A percentile compares a stretch with the other conserved stretches of the same genome.
These are phyloP conservation scores for Penicillium vulpinum DNA, from an alignment of 2,329 filamentous ascomycete species.

Conservation along the genomic window DNA sequence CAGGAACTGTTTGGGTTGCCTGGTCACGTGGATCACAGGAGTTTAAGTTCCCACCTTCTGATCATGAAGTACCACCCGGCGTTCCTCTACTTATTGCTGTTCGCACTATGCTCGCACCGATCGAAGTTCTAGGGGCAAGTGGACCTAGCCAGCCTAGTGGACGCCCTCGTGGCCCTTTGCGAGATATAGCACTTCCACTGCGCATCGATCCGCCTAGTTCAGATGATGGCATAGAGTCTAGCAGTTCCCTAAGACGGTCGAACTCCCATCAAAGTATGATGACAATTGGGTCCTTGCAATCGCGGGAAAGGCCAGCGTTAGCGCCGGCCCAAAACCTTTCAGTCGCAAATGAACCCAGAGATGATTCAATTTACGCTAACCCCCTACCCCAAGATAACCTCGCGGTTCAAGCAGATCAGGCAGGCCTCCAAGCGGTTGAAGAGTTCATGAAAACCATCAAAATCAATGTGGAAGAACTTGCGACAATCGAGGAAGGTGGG, in stretches of 20 bases:
- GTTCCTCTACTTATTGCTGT: slow-evolving; percentile 26
- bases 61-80: not conserved
- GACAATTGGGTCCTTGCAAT: not conserved
- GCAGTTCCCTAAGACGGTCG: not conserved
- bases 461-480: slow-evolving; percentile 33
- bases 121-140: not conserved
- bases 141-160: not conserved
- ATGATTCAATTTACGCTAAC: not conserved
- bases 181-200: not conserved
- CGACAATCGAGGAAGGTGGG: slow-evolving; percentile 18
- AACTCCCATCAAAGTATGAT: not conserved
- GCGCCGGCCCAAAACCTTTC: not conserved
- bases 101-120: slow-evolving; percentile 10
- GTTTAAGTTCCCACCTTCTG: slow-evolving; percentile 23
- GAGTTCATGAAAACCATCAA: slow-evolving; percentile 18
- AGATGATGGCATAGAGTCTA: not conserved
- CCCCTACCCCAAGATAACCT: not conserved
- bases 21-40: slow-evolving; percentile 28
- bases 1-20: slow-evolving; percentile 27
- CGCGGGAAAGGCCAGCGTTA: not conserved
- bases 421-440: not conserved
- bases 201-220: not conserved
- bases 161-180: not conserved
- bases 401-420: not conserved
- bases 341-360: not conserved